phyloP scores from a whole-genome alignment of 1,284 basidiomycete species.

The Pascua guehoae region DNA sequence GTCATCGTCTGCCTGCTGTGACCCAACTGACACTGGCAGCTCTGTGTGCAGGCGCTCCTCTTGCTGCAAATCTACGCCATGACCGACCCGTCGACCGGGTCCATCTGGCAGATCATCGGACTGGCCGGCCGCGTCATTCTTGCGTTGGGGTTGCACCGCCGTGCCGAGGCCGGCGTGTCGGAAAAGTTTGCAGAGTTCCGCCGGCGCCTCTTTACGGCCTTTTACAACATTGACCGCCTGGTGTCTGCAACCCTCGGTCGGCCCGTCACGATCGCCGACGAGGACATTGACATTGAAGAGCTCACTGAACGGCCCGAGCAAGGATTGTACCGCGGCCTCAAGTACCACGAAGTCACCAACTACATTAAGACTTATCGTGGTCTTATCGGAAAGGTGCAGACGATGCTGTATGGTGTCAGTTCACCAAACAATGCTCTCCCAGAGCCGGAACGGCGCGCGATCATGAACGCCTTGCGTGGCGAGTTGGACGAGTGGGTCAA shows the following conservation, averaged over 20 bases:
- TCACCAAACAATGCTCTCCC: slow-evolving; percentile 24
- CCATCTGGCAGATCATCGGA: slow-evolving; percentile 31
- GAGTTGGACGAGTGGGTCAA: slow-evolving; percentile 25
- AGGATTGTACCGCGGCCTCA: slow-evolving; percentile 21
- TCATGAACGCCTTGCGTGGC: slow-evolving; percentile 21
- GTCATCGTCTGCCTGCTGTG: no score
- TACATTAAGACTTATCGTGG: slow-evolving; percentile 27
- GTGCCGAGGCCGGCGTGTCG: slow-evolving; percentile 16
- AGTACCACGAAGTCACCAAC: slow-evolving; percentile 8
- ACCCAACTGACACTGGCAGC: slow-evolving; percentile 5
- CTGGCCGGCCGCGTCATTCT: slow-evolving; percentile 28
- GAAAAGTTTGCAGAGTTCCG: slow-evolving; percentile 22
- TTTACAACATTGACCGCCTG: slow-evolving; percentile 37
- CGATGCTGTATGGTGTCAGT: slow-evolving; percentile 26
- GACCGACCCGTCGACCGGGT: slow-evolving; percentile 24
- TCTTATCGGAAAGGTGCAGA: slow-evolving; percentile 24
- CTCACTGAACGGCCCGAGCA: slow-evolving; percentile 18
- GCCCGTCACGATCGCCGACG: slow-evolving; percentile 30
- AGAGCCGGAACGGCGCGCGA: slow-evolving; percentile 19
- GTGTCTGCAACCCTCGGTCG: slow-evolving; percentile 28
- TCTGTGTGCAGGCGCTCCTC: slow-evolving; percentile 27
- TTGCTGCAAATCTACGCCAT: slow-evolving; percentile 28
- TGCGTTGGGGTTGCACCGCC: slow-evolving; percentile 30
- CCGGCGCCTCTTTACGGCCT: slow-evolving; percentile 30
- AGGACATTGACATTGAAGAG: slow-evolving; percentile 32